phyloP scores from a whole-genome alignment of 306 rosid genomes.

The Trifolium pratense region DNA sequence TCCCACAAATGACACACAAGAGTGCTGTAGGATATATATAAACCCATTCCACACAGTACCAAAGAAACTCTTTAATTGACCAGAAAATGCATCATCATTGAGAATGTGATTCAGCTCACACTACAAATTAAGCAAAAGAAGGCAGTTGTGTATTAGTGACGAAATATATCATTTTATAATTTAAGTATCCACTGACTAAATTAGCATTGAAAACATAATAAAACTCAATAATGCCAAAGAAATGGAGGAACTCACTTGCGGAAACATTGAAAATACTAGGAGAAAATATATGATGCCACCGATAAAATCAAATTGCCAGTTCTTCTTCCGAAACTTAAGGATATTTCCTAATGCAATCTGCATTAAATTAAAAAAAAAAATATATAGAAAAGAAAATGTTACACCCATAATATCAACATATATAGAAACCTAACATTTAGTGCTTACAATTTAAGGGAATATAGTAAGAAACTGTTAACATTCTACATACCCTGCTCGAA shows the following conservation, averaged over 20 bases:
- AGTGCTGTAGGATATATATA: constrained; percentile 68
- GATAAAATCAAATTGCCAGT: constrained; percentile 99
- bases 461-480: constrained; percentile 29
- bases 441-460: constrained; percentile 5
- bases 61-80: constrained; percentile 75
- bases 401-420: constrained; percentile 35
- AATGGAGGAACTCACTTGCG: constrained; percentile 68
- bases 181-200: constrained; percentile 15
- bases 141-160: constrained; percentile 42
- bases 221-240: constrained; percentile 2
- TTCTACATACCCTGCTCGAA: constrained; percentile 79
- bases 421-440: constrained; percentile 21
- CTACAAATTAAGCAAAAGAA: constrained; percentile 55
- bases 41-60: constrained; percentile 87
- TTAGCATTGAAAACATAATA: background rate
- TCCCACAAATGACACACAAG: constrained; percentile 79
- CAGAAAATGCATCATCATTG: constrained; percentile 82
- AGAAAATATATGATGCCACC: constrained; percentile 96
- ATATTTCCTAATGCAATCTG: constrained; percentile 97
- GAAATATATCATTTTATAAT: background rate
- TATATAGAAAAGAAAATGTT: background rate
- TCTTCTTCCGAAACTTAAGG: constrained; percentile 92
- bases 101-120: constrained; percentile 90
- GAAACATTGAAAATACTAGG: constrained; percentile 91
- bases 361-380: constrained; percentile 31